Evolutionary conservation across 179 eudicot species (phyloP), one percentile per base, ranked within the genome.

Genomic region (Amaranthus tricolor): DNA sequence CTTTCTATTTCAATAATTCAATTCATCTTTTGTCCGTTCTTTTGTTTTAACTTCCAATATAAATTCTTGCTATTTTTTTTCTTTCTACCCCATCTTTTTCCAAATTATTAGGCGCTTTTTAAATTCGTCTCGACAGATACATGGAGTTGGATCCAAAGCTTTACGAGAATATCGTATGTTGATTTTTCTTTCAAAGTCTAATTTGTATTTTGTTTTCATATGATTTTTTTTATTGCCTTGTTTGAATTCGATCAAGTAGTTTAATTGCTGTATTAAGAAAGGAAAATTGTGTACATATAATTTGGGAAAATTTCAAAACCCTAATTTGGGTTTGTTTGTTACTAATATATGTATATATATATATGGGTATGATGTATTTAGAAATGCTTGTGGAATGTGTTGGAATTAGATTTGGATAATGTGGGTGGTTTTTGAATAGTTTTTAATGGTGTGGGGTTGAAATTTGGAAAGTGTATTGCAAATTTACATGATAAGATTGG

Each of bases 101-200:
- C 16, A 31, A 20, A 68, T 68, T 11, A 51, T 4, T 21, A 40
- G 45, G 59, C 58, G 58, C 51, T 19, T 12, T 24, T 45, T 0
- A 12, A 51, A 68, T 10, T 21, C 8, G 12, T 51, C 19, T 49
- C 31, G 13, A n/a, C 43, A 10, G 15, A 53, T 15, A 69, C 20
- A 90, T 91, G 97, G 94, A 89, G 50, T 70, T 82, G 72, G 97
- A 91, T 86, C 94, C 92, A 3, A 81, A 82, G 70, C 88, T 82
- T 16, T 89, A 85, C 80, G 94, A 89, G 21, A 82, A 77, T 66
- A 79, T 85, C 50, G 97, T 91, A 82, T 84, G 97, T 77, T 52
- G 7, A 14, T 19, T 57, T 31, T 31, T 31, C 16, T 31, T 7
- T 6, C 9, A 43, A 24, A 9, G 6, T 0, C 24, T 5, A 50